Conservation (phyloP, 169 alveolate species). For the Plasmodium vivax region DNA sequence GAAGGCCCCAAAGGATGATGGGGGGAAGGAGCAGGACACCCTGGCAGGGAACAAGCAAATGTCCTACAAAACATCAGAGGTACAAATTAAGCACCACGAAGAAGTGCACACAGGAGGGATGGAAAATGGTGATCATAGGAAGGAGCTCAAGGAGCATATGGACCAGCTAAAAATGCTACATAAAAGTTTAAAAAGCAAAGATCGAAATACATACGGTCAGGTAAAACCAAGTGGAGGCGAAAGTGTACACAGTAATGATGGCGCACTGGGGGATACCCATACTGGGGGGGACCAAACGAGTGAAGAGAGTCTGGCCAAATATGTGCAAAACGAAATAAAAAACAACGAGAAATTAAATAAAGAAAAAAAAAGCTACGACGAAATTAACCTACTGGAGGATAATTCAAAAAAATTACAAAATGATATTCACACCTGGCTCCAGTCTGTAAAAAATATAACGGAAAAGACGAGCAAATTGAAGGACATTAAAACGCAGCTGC, state of each 20-base stretch:
- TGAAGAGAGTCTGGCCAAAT: background rate
- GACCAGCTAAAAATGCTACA: constrained; percentile 1
- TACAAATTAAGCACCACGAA: constrained; percentile 16
- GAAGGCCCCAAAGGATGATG: background rate
- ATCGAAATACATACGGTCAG: background rate
- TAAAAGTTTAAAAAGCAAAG: constrained; percentile 7
- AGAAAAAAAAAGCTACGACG: constrained; percentile 47
- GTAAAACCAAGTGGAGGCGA: background rate
- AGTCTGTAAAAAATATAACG: constrained; percentile 36
- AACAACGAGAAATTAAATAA: constrained; percentile 14
- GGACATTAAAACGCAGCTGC: constrained; percentile 34
- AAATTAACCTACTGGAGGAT: constrained; percentile 19
- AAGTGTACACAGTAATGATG: background rate
- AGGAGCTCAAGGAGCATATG: background rate
- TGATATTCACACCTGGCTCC: constrained; percentile 42
- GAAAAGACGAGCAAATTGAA: constrained; percentile 44
- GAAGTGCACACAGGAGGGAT: background rate
- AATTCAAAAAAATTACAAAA: constrained; percentile 34
- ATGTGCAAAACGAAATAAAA: constrained; percentile 15
- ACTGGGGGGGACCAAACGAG: background rate
- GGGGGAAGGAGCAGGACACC: background rate
- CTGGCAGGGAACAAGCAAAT: background rate
- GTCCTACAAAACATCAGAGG: background rate
- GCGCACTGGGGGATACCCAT: background rate
- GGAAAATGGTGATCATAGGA: background rate